phyloP scores from a whole-genome alignment of 2,329 filamentous ascomycete species.

The Aspergillus melleus region DNA sequence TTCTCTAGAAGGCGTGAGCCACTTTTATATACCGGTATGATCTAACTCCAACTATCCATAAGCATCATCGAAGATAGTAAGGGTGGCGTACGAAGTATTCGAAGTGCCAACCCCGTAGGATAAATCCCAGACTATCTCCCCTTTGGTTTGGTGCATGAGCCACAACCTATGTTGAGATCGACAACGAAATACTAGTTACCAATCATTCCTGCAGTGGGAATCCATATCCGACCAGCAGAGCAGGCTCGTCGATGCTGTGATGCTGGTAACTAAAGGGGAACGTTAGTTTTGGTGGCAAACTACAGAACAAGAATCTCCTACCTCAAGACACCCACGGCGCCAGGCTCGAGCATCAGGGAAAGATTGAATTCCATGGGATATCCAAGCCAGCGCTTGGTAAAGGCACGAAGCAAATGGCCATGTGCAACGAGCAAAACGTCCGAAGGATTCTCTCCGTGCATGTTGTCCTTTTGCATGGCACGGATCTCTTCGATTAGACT shows the following conservation, averaged over 20 bases:
- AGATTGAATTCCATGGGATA: constrained; percentile 43
- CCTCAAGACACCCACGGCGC: constrained; percentile 45
- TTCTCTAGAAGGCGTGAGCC: too few species aligned
- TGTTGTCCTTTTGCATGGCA: constrained; percentile 39
- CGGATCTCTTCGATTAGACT: constrained; percentile 44
- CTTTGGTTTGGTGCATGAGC: too few species aligned
- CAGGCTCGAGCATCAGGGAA: constrained; percentile 47
- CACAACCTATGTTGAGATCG: too few species aligned
- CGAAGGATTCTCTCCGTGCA: constrained; percentile 40
- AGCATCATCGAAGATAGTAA: too few species aligned
- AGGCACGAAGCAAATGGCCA: constrained; percentile 48
- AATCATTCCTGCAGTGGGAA: constrained; percentile 28
- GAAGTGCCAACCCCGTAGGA: too few species aligned
- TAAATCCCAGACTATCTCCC: too few species aligned
- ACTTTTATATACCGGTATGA: too few species aligned
- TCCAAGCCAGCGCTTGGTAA: constrained; percentile 49
- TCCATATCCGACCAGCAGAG: constrained; percentile 44
- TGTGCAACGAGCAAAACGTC: constrained; percentile 45
- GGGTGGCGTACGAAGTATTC: too few species aligned
- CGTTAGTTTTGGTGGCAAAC: neutral
- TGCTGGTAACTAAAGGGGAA: constrained; percentile 32
- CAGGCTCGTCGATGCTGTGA: constrained; percentile 41
- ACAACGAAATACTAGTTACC: too few species aligned
- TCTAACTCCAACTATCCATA: too few species aligned
- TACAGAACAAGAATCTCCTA: constrained; percentile 16